phyloP scores from a whole-genome alignment of 441 rosid genomes.

The Theobroma grandiflorum region DNA sequence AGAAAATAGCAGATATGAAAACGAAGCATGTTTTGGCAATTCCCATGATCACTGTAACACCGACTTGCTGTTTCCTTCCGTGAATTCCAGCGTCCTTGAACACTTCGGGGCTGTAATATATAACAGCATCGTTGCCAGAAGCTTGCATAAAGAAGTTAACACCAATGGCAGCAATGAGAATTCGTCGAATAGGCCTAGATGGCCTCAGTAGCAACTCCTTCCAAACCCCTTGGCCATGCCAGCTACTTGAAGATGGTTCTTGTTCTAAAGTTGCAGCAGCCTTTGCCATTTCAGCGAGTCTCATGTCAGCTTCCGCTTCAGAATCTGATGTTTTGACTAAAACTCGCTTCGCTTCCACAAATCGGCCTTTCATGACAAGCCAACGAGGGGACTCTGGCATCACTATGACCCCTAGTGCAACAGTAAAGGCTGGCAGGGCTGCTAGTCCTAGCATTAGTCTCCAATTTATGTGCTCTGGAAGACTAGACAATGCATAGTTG shows the following conservation, averaged over 20 bases:
- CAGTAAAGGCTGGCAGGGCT: constrained; percentile 52
- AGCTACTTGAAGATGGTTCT: constrained; percentile 29
- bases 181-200: constrained; percentile 51
- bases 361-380: constrained; percentile 64
- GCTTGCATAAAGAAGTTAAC: constrained; percentile 73
- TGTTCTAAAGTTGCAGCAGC: constrained; percentile 24
- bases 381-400: constrained; percentile 82
- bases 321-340: constrained; percentile 52
- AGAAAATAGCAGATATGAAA: constrained; percentile 48
- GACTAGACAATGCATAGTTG: constrained; percentile 54
- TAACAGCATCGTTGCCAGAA: constrained; percentile 69
- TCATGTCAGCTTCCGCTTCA: constrained; percentile 51
- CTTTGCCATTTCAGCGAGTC: constrained; percentile 48
- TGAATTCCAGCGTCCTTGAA: constrained; percentile 57
- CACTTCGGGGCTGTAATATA: constrained; percentile 65
- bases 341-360: constrained; percentile 51
- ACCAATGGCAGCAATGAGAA: constrained; percentile 56
- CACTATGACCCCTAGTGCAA: constrained; percentile 55
- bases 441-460: constrained; percentile 72
- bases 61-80: constrained; percentile 45
- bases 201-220: constrained; percentile 48
- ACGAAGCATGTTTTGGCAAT: constrained; percentile 51
- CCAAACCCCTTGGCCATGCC: constrained; percentile 61
- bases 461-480: constrained; percentile 53
- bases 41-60: constrained; percentile 63